Evolutionary conservation across 305 asterid species (phyloP).

Genomic region (Fraxinus albicans): DNA sequence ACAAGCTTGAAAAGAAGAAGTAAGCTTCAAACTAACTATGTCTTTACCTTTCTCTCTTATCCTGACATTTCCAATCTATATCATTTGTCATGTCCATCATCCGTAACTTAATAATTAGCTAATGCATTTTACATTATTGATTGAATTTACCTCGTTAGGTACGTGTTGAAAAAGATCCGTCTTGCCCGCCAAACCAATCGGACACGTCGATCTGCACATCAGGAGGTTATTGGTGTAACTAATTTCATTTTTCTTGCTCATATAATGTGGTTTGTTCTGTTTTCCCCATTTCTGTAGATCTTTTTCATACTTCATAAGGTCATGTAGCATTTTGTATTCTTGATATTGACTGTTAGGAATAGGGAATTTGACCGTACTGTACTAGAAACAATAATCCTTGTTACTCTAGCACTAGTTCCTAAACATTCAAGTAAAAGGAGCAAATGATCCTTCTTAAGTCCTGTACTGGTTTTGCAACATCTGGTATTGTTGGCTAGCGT

Average conservation of each 20-base stretch:
- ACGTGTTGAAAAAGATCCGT: constrained; percentile 89
- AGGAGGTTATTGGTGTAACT: constrained; percentile 60
- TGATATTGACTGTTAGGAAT: background rate
- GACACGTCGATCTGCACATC: constrained; percentile 95
- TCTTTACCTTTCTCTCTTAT: constrained; percentile 13
- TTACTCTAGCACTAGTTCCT: background rate
- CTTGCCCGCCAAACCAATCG: constrained; percentile 95
- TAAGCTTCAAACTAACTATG: constrained; percentile 33
- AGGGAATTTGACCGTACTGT: background rate
- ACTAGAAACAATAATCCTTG: constrained; percentile 3
- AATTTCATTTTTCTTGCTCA: constrained; percentile 1
- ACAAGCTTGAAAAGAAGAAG: constrained; percentile 85
- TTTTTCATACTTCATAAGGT: background rate
- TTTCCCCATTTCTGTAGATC: background rate
- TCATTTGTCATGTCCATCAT: background rate
- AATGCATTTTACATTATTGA: constrained; percentile 17
- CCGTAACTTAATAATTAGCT: background rate
- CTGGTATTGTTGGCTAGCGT: background rate
- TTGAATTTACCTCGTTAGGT: constrained; percentile 45
- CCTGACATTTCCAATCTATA: background rate
- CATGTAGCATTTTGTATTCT: background rate
- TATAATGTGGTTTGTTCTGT: background rate
- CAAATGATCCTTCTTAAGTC: background rate
- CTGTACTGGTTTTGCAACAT: constrained; percentile 3
- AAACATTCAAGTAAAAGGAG: background rate